Base-by-base conservation (phyloP, 176 grass and related monocot genomes). In the maize (Zea mays) region DNA sequence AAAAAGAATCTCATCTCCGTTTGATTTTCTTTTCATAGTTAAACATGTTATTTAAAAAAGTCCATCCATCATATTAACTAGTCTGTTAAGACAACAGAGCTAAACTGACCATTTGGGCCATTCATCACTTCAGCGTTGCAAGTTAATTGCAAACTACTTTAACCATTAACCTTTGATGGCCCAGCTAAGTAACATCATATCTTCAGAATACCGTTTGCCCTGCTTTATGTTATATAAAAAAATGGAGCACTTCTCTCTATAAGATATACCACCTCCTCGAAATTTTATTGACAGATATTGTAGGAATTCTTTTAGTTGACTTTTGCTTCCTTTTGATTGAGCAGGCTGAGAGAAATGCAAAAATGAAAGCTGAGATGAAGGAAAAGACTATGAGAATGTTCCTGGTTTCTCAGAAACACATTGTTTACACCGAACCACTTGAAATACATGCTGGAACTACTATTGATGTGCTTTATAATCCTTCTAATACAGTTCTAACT, bases 361-460 rank as follows among this genome's bases (percentile, higher is more conserved):
- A 81, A 75, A 82, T 94, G 82, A 97, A 92, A 85, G 82, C 87
- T 68, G 87, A 88, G 77, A 94, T 88, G 82, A 97, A 92, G 81
- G 87, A 90, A 72, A 88, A 86, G 70, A 92, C 94, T 35, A 94
- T 97, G 91, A 89, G 85, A 77, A 72, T 48, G 65, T 97, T 97
- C 82, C 61, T 97, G 65, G 76, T 97, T 59, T 97, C 94, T 27
- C 94, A 97, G 56, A 97, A 94, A 57, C 91, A 97, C 69, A 90
- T 94, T 65, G 89, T 97, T 65, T 97, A 94, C 74, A 92, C 94
- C 0, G 94, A 97, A 54, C 94, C 94, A 36, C 81, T 97, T 79
- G 91, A 90, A 81, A 64, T 94, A 79, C 72, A 8, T 69, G 94
- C 91, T 67, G 94, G 94, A 89, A 79, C 82, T 15, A 82, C 73